Evolutionary conservation across 192 early-diverging fungal species (phyloP), one percentile per base, ranked within the genome.

Genomic region (Thamnidium elegans): DNA sequence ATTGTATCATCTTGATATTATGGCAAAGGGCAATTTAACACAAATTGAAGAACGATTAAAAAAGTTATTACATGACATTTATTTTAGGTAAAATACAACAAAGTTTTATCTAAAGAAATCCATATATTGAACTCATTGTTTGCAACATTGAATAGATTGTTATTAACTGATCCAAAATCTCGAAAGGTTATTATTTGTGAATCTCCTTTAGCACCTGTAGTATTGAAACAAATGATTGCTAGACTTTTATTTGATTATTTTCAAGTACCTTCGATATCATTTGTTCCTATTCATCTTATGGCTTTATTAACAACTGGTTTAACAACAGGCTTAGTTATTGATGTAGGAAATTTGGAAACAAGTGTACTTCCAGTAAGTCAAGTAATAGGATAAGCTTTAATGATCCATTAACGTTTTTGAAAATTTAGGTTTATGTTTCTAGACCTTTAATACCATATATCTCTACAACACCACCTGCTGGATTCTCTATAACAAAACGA

Each of bases 111-210:
- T 39, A 20, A 68, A 23, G 23, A 42, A 61, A 44, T 55, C 9
- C 9, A 61, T 7, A 26, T 26, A 26, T n/a, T 10, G 42, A 60
- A 47, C 15, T 19, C 11, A 21, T 21, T 32, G 39, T 62, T 26
- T 26, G 26, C 26, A 26, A 26, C 26, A 62, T 71, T 64, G 31
- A 53, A 75, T 51, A 83, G 79, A 44, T 78, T 87, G n/a, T 68
- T 94, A 23, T 64, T 96, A 58, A 85, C 89, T 4, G 94, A 96
- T 69, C 78, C 94, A 9, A 91, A 92, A 70, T 80, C 87, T 50
- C 82, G 91, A 32, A 93, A 92, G 66, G 92, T 96, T 10, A 85
- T 91, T 17, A 59, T 96, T 15, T 87, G 82, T 50, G 94, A 94
- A 71, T 82, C 89, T 1, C 82, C 88, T 0, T 68, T 94, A 73